A percentile compares a stretch with the other conserved stretches of the same genome.
Evolutionary conservation across 2,329 filamentous ascomycete species (phyloP).

Genomic region (Claviceps cyperi): DNA sequence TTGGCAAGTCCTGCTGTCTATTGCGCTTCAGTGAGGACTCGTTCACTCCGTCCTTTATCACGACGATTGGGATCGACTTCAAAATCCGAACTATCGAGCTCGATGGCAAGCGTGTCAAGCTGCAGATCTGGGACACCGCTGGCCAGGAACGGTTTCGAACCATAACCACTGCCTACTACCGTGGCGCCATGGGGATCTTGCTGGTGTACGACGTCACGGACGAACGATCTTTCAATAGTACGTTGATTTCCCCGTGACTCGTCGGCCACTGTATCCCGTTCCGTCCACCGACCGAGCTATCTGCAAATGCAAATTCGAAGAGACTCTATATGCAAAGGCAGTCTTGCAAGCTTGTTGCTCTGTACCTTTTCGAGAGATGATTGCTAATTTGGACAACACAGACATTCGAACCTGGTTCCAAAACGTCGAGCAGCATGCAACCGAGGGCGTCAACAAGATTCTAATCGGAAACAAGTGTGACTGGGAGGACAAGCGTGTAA

Average conservation of each 20-base stretch:
- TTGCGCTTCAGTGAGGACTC: constrained; percentile 95
- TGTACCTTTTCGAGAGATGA: not conserved
- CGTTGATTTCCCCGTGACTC: constrained; percentile 16
- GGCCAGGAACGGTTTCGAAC: constrained; percentile 97
- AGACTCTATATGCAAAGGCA: too few species aligned
- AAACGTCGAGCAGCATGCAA: constrained; percentile 96
- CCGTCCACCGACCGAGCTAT: not conserved
- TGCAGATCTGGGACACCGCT: constrained; percentile 99
- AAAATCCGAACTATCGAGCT: constrained; percentile 99
- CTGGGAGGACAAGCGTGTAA: constrained; percentile 96
- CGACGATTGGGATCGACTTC: constrained; percentile 98
- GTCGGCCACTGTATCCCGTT: not conserved
- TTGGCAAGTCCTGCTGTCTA: constrained; percentile 94
- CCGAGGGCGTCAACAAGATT: constrained; percentile 98
- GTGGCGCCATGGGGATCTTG: constrained; percentile 95
- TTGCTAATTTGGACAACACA: constrained; percentile 22
- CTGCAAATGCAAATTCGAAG: not conserved
- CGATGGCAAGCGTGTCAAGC: constrained; percentile 95
- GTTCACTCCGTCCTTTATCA: constrained; percentile 95
- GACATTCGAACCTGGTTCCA: constrained; percentile 99
- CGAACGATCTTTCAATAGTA: constrained; percentile 89
- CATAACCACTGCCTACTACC: constrained; percentile 97
- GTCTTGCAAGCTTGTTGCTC: not conserved
- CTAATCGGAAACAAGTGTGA: constrained; percentile 99
- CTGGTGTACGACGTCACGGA: constrained; percentile 98